phyloP scores from a whole-genome alignment of 257 asterid species.

The Solanum sejunctum region DNA sequence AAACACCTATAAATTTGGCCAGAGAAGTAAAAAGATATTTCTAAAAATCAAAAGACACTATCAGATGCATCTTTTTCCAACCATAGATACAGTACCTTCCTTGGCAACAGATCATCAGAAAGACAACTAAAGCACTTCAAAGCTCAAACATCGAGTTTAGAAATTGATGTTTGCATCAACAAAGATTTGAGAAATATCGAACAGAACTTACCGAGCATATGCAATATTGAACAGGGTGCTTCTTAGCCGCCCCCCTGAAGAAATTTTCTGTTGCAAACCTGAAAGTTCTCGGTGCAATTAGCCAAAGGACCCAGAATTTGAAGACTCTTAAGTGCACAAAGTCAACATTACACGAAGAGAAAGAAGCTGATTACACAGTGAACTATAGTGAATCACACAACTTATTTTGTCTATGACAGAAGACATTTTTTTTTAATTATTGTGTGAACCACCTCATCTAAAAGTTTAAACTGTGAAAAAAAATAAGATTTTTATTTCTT shows the following conservation, averaged over 20 bases:
- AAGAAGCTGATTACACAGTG: background rate
- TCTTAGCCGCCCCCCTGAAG: conserved; percentile 75
- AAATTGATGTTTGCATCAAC: background rate
- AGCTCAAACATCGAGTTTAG: background rate
- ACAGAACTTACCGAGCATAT: conserved; percentile 58
- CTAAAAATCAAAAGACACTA: background rate
- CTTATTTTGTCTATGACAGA: background rate
- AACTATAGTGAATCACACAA: background rate
- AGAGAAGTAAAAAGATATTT: background rate
- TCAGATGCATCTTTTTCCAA: background rate
- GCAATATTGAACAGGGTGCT: conserved; percentile 65
- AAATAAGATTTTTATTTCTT: background rate
- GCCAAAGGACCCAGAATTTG: background rate
- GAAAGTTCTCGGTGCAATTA: conserved; percentile 1
- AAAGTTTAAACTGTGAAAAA: background rate
- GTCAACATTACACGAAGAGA: background rate
- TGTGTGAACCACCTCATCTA: background rate
- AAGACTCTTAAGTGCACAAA: background rate
- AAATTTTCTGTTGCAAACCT: conserved; percentile 89
- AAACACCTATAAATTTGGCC: background rate
- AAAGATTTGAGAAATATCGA: background rate
- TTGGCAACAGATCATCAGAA: background rate
- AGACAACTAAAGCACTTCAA: background rate
- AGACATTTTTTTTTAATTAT: background rate
- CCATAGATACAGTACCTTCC: background rate